A percentile compares a stretch with the other conserved stretches of the same genome.
Conservation (phyloP, 768 basidiomycete species). For the Calocera viscosa region DNA sequence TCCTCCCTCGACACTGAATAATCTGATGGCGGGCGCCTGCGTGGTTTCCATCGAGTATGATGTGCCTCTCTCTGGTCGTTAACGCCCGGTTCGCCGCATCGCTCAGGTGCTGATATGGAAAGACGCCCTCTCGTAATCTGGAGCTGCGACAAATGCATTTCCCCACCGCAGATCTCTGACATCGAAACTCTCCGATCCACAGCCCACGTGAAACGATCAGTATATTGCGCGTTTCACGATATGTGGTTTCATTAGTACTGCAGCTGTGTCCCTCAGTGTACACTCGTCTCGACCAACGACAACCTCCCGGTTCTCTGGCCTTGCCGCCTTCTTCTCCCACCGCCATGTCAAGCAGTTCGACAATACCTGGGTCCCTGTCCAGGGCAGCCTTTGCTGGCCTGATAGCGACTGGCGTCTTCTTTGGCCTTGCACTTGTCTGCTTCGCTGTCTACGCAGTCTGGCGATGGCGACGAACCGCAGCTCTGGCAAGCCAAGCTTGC, state of each 20-base stretch:
- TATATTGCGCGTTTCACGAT: not conserved
- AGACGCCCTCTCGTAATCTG: not conserved
- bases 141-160: not conserved
- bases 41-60: not conserved
- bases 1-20: not conserved
- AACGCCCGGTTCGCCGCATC: not conserved
- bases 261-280: not conserved
- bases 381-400: not conserved
- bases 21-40: not conserved
- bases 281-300: not conserved
- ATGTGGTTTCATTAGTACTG: not conserved
- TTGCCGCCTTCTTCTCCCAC: not conserved
- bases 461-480: not conserved
- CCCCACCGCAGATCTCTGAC: not conserved
- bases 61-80: not conserved
- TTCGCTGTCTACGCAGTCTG: not conserved
- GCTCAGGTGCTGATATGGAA: not conserved
- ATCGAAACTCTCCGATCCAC: not conserved
- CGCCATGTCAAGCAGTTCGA: not conserved
- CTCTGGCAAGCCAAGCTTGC: not conserved
- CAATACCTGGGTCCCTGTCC: not conserved
- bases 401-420: not conserved
- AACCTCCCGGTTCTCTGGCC: not conserved
- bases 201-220: not conserved
- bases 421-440: not conserved